Base-by-base conservation (phyloP, 2,329 filamentous ascomycete species). In the Beauveria medogensis region DNA sequence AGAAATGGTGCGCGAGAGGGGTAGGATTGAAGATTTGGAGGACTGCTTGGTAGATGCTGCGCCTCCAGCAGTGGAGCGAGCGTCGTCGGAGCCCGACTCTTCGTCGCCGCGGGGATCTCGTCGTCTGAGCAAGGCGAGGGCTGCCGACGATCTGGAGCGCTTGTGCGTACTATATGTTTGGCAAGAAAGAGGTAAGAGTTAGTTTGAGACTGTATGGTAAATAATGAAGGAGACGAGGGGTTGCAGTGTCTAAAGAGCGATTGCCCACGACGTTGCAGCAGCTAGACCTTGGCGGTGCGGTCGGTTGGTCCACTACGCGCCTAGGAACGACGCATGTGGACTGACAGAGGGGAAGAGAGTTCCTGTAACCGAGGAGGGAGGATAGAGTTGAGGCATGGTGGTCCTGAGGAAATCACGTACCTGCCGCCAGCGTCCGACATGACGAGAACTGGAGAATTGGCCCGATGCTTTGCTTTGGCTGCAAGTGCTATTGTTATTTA, bases 21-120 rank as follows among this genome's bases (percentile, higher is more conserved):
- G 66, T 60, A 74, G 66, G 30, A 34, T 47, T 24, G 72, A 67
- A 26, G 69, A 65, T 46, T 66, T 68, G 59, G 70, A 72, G 51
- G 69, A 67, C 52, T 68, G 65, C 58, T 67, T 69, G 63, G 69
- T 69, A 54, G 73, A 67, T 41, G 69, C 67, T 48, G 73, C 69
- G 64, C 68, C 71, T 59, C 74, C 70, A 51, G 70, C 64, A 20
- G 74, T 71, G 60, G 72, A 73, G 65, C 75, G 77, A 64, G 77
- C 77, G 71, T 82, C 80, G 68, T 82, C 78, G 59, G 74, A 75
- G 64, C 81, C 79, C 62, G 82, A 82, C 67, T 83, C 80, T 69
- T 82, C 78, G 66, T 77, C 76, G 64, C 76, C 76, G 64, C 76
- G 74, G 64, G 72, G 73, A 59, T 81, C 79, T 67, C 76, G 81